Evolutionary conservation across 805 yeast genomes (phyloP).

Genomic region (Dipodascopsis tothii): DNA sequence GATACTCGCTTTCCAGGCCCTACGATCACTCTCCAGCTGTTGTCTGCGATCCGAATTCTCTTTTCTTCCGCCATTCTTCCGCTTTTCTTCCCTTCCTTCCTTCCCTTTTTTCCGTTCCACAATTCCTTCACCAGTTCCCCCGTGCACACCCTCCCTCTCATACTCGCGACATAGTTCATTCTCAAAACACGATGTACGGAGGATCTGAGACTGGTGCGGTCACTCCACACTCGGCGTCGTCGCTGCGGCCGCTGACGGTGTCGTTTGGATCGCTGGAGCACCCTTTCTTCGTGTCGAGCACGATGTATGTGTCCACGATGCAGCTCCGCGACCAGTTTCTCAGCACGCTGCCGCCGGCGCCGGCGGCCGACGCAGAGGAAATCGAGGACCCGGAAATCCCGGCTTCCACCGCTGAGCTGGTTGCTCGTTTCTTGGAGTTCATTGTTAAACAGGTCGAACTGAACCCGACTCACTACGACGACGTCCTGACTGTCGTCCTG

Average conservation of each 20-base stretch:
- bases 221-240: slow-evolving; percentile 40
- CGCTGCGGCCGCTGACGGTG: slow-evolving; percentile 74
- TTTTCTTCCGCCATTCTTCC: background rate
- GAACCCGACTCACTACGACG: slow-evolving; percentile 51
- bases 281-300: slow-evolving; percentile 77
- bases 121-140: background rate
- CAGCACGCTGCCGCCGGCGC: slow-evolving; percentile 58
- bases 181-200: slow-evolving; percentile 17
- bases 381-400: slow-evolving; percentile 64
- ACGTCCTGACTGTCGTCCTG: slow-evolving; percentile 61
- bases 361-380: slow-evolving; percentile 75
- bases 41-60: background rate
- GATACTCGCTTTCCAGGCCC: no score
- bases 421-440: slow-evolving; percentile 71
- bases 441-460: slow-evolving; percentile 34
- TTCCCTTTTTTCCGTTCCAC: background rate
- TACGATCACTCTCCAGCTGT: background rate
- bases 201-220: slow-evolving; percentile 35
- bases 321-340: slow-evolving; percentile 82
- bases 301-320: slow-evolving; percentile 67
- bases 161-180: background rate
- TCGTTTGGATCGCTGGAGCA: slow-evolving; percentile 84
- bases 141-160: no score
- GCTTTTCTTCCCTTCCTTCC: background rate
- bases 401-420: slow-evolving; percentile 72